These are phyloP conservation scores for Endocladia muricata DNA, from an alignment of 31 red algal species.

Conservation along the genomic window DNA sequence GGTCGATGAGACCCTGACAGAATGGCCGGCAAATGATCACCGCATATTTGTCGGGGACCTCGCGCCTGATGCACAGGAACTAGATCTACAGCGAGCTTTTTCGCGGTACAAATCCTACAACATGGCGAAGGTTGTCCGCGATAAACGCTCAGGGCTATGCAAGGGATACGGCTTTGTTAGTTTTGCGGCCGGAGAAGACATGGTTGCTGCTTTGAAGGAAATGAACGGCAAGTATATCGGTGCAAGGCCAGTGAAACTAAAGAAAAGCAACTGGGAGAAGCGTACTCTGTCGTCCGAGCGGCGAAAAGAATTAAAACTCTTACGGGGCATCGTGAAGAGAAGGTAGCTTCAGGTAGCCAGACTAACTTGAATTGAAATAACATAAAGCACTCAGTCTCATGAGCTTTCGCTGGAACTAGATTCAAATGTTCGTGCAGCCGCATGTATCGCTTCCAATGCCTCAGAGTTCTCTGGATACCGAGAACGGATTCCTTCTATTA, in stretches of 20 bases:
- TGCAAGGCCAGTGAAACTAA: conserved; percentile 75
- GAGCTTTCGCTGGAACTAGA: conserved; percentile 10
- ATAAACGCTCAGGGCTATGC: conserved; percentile 57
- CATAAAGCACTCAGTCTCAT: too few relatives aligned
- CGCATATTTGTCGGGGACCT: conserved; percentile 94
- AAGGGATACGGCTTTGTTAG: conserved; percentile 89
- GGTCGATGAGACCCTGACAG: conserved; percentile 63
- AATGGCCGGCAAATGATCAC: conserved; percentile 78
- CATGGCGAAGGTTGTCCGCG: conserved; percentile 65
- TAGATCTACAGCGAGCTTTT: conserved; percentile 57
- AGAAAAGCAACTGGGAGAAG: conserved; percentile 80
- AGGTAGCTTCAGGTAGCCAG: background rate
- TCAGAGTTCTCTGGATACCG: conserved; percentile 40
- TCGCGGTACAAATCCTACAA: conserved; percentile 57
- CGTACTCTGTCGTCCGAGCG: conserved; percentile 43
- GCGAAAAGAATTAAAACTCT: conserved; percentile 42
- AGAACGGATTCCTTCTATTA: conserved; percentile 36
- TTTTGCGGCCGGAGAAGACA: conserved; percentile 59
- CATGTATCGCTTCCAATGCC: conserved; percentile 51
- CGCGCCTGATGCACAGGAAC: conserved; percentile 71
- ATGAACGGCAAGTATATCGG: conserved; percentile 96
- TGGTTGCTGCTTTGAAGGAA: conserved; percentile 70
- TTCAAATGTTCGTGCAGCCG: conserved; percentile 45
- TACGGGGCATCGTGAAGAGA: conserved; percentile 39
- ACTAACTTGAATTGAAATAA: too few relatives aligned